Base-by-base conservation (phyloP, 2,329 filamentous ascomycete genomes). In the Fusarium setosum region DNA sequence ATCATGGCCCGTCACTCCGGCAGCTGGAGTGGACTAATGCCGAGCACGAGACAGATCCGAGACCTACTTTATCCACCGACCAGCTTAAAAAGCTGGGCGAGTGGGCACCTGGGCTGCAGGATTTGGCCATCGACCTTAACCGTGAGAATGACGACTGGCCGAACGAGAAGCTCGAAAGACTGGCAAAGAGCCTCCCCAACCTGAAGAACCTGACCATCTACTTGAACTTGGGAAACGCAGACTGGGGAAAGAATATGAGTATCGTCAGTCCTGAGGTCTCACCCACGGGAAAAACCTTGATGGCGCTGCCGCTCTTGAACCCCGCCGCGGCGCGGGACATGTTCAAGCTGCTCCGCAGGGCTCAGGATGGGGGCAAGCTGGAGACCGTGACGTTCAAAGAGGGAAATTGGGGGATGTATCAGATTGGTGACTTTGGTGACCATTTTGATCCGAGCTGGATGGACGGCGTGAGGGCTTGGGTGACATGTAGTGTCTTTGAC, bases 11-110 rank as follows among this genome's bases (percentile, higher is more conserved):
- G 1, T 44, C 56, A 1, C 32, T 67, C 10, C 45, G 29, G 2
- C 8, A 58, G 4, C 35, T 67, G 1, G 38, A 56, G 8, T 67
- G 63, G 64, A 64, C 56, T 4, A 67, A 52, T 13, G 5, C 32
- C 2, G 63, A 67, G 18, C 1, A 18, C 3, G 21, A 7, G 4
- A 17, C 7, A 4, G 11, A 40, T 0, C 47, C 37, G 2, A 62
- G 59, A 6, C 42, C 63, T 3, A 40, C 23, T 1, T 11, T 61
- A 4, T 58, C 56, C 1, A 23, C 26, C 0, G 9, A 41, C 4
- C 65, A 67, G 13, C 31, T 67, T 1, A 37, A 8, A 4, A 26
- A 12, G 3, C 4, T 67, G 2, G 49, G 60, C 0, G 4, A 31
- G 3, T 56, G 52, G 60, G 49, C 56, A 1, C 63, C 63, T 1